These are phyloP conservation scores for Mycena amicta DNA, from an alignment of 768 basidiomycete species.

Conservation along the genomic window DNA sequence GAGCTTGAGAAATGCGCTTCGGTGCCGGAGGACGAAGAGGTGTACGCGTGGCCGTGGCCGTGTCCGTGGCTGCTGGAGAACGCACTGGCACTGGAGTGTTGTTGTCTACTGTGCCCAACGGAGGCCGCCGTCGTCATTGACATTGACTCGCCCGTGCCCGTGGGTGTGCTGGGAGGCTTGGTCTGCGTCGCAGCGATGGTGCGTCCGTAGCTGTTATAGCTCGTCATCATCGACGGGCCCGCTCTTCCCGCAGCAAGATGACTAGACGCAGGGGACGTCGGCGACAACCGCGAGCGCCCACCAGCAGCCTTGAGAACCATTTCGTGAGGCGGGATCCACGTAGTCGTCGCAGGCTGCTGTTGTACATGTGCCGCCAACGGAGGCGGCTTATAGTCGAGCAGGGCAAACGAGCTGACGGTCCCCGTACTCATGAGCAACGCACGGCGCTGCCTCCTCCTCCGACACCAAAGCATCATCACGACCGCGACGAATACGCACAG, in stretches of 20 bases:
- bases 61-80: not conserved
- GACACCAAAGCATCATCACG: not conserved
- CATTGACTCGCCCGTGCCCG: not conserved
- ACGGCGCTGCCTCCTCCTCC: not conserved
- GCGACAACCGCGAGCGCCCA: not conserved
- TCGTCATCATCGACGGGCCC: not conserved
- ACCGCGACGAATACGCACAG: conserved; percentile 6
- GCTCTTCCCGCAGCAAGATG: not conserved
- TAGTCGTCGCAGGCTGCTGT: not conserved
- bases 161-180: conserved; percentile 1
- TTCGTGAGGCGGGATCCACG: not conserved
- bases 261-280: not conserved
- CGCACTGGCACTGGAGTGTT: not conserved
- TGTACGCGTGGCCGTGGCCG: not conserved
- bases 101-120: not conserved
- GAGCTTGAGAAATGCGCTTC: too few relatives aligned
- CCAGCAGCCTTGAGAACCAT: not conserved
- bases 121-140: not conserved
- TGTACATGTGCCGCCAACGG: not conserved
- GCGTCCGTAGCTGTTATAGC: conserved; percentile 15
- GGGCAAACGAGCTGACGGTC: conserved; percentile 18
- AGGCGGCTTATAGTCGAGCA: conserved; percentile 4
- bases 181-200: conserved; percentile 14
- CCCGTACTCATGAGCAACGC: not conserved
- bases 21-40: conserved; percentile 16